Percentiles rank a stretch among this genome's conserved stretches.
phyloP scores from a whole-genome alignment of 345 rosid genomes.

The Citrus inodora region DNA sequence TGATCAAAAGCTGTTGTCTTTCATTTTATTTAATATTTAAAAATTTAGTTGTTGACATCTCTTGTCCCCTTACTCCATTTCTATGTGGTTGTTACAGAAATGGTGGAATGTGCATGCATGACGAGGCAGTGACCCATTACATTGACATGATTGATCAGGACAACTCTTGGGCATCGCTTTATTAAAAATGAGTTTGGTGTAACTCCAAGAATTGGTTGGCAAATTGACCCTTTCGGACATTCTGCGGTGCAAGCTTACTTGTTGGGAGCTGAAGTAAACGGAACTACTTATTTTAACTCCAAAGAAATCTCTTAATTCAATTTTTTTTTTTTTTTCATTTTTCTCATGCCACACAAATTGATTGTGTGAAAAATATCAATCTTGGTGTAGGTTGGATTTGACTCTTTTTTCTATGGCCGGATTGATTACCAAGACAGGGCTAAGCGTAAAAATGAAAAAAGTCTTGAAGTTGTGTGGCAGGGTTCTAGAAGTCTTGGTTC shows the following conservation, averaged over 20 bases:
- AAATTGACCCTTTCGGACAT: constrained; percentile 99
- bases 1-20: background rate
- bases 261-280: constrained; percentile 80
- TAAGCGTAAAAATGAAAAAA: constrained; percentile 77
- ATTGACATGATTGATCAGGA: constrained; percentile 97
- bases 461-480: constrained; percentile 94
- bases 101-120: constrained; percentile 99
- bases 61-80: background rate
- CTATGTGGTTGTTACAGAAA: constrained; percentile 50
- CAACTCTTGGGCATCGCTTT: constrained; percentile 87
- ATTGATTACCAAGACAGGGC: constrained; percentile 93
- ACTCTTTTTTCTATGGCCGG: constrained; percentile 85
- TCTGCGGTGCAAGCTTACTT: constrained; percentile 97
- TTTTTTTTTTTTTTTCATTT: background rate
- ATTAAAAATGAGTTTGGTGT: constrained; percentile 73
- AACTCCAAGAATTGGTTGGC: constrained; percentile 99
- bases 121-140: constrained; percentile 89
- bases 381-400: constrained; percentile 77
- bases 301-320: background rate
- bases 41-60: background rate
- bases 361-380: constrained; percentile 18
- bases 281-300: constrained; percentile 3
- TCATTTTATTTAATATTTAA: background rate
- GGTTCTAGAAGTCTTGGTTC: constrained; percentile 91
- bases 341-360: background rate